A percentile compares a stretch with the other conserved stretches of the same genome.
phyloP scores from a whole-genome alignment of 1,284 basidiomycete species.

The Blastosporella zonata region DNA sequence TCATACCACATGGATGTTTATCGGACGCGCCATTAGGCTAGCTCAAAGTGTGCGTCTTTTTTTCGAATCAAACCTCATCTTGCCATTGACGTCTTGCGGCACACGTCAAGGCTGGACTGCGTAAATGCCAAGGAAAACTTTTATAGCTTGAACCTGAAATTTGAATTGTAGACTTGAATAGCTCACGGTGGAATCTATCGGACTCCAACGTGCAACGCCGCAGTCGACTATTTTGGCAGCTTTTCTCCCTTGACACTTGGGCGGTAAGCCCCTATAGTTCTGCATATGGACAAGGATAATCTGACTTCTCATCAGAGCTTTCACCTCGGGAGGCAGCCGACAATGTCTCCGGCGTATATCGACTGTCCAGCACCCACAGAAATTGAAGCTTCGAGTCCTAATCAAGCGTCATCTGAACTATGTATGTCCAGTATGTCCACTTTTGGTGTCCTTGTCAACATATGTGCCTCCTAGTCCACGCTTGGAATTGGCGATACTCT shows the following conservation, averaged over 20 bases:
- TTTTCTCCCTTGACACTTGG: slow-evolving; percentile 58
- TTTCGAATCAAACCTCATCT: background rate
- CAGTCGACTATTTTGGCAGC: slow-evolving; percentile 60
- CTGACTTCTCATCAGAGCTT: slow-evolving; percentile 47
- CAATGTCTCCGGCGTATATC: slow-evolving; percentile 48
- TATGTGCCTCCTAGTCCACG: slow-evolving; percentile 38
- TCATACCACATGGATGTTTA: slow-evolving; percentile 49
- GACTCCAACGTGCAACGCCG: slow-evolving; percentile 44
- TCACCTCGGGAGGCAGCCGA: slow-evolving; percentile 59
- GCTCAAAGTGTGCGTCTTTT: slow-evolving; percentile 47
- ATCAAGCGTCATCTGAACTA: slow-evolving; percentile 41
- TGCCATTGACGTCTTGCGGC: slow-evolving; percentile 1
- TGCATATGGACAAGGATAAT: background rate
- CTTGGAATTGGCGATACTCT: slow-evolving; percentile 56
- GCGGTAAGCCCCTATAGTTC: slow-evolving; percentile 41
- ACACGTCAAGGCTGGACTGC: slow-evolving; percentile 57
- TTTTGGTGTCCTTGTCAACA: background rate
- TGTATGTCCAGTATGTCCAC: slow-evolving; percentile 41
- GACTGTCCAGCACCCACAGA: slow-evolving; percentile 55
- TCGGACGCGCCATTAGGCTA: slow-evolving; percentile 56
- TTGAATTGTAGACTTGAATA: slow-evolving; percentile 50
- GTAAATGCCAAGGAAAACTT: slow-evolving; percentile 37
- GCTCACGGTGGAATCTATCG: slow-evolving; percentile 54
- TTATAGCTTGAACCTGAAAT: background rate
- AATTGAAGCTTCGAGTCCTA: slow-evolving; percentile 32